phyloP scores from a whole-genome alignment of 768 basidiomycete species.

The Termitomyces sp. region DNA sequence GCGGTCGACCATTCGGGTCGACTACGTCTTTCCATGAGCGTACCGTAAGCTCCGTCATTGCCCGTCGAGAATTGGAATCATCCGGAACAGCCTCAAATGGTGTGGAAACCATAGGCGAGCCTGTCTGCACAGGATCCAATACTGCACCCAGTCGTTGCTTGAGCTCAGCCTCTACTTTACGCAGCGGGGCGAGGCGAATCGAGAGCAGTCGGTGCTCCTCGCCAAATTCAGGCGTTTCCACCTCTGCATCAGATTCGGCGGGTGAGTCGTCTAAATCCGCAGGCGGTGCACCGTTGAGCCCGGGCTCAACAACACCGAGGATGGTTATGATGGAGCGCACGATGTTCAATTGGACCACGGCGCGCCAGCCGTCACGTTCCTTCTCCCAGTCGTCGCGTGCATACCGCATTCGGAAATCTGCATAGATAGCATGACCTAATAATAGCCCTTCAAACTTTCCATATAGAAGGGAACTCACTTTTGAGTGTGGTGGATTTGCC shows the following conservation, averaged over 20 bases:
- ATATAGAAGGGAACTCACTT: conserved; percentile 34
- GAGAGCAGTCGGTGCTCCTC: conserved; percentile 52
- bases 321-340: conserved; percentile 68
- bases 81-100: conserved; percentile 39
- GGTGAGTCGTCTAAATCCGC: conserved; percentile 31
- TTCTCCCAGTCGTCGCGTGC: conserved; percentile 58
- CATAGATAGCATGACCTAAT: not conserved
- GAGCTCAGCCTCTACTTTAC: conserved; percentile 59
- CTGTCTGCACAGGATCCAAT: conserved; percentile 33
- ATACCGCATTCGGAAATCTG: conserved; percentile 75
- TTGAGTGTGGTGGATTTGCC: conserved; percentile 72
- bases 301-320: conserved; percentile 56
- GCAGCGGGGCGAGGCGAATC: conserved; percentile 61
- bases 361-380: conserved; percentile 73
- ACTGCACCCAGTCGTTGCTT: conserved; percentile 56
- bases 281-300: conserved; percentile 39
- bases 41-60: conserved; percentile 45
- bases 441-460: not conserved
- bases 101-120: conserved; percentile 38
- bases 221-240: conserved; percentile 36
- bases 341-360: conserved; percentile 78
- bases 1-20: conserved; percentile 21
- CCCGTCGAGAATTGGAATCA: conserved; percentile 22
- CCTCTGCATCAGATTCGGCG: conserved; percentile 12
- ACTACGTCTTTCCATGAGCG: conserved; percentile 52